Base-by-base conservation (phyloP, 495 filamentous ascomycete species). In the Annulohypoxylon nitens region DNA sequence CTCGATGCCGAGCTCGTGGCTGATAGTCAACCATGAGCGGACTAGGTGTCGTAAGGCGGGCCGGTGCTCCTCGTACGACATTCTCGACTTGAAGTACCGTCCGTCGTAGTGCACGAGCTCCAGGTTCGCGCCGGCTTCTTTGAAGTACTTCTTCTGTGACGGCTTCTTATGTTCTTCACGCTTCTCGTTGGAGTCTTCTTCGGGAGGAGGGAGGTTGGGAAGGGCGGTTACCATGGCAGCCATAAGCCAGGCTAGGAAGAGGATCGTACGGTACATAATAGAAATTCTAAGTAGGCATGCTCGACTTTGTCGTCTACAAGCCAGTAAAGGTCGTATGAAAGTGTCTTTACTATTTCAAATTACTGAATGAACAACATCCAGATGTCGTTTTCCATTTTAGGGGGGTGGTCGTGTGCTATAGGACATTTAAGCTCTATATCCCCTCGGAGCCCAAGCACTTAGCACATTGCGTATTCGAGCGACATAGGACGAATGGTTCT, bases 41-140 rank as follows among this genome's bases (percentile, higher is more conserved):
- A 95, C 86, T 70, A 96, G 88, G 75, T 91, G 85, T 6, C 85
- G 85, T 61, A 95, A 85, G 12, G 88, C 88, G 33, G 88, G 83
- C 23, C 86, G 83, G 76, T 91, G 89, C 53, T 90, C 84, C 64
- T 86, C 87, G 75, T 94, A 91, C 37, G 85, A 79, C 16, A 95
- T 86, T 2, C 80, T 73, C 16, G 82, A 82, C 14, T 81, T 83
- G 81, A 91, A 94, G 82, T 86, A 94, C 71, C 92, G 89, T 16
- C 74, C 75, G 79, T 95, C 92, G 78, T 95, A 95, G 82, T 94
- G 92, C 25, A 87, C 86, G 4, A 90, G 83, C 43, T 85, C 83
- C 39, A 87, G 78, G 61, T 82, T 82, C 37, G 74, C 78, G 58
- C 92, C 90, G 0, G 90, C 86, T 73, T 93, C 91, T 30, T 78